Percentiles rank a stretch among this genome's conserved stretches.
phyloP scores from a whole-genome alignment of 495 filamentous ascomycete genomes.

The Diplogelasinospora grovesii region DNA sequence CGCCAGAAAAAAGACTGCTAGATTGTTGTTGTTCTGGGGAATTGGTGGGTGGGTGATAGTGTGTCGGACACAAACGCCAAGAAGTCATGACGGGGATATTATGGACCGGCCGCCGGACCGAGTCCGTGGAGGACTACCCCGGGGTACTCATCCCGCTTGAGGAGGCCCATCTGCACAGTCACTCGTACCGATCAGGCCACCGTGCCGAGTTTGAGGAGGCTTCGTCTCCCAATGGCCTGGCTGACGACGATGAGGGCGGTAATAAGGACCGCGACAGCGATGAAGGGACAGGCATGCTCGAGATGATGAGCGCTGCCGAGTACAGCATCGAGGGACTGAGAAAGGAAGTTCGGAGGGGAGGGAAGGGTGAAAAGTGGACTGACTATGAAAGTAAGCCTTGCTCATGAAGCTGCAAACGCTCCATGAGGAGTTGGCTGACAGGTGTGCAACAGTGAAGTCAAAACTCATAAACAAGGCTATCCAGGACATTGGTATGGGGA shows the following conservation, averaged over 20 bases:
- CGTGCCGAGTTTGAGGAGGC: slow-evolving; percentile 29
- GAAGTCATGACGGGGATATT: no score
- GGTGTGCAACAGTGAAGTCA: slow-evolving; percentile 38
- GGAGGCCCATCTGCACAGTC: slow-evolving; percentile 43
- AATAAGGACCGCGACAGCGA: slow-evolving; percentile 27
- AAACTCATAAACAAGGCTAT: slow-evolving; percentile 67
- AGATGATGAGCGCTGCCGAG: slow-evolving; percentile 37
- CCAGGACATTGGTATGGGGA: slow-evolving; percentile 82
- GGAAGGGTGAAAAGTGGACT: slow-evolving; percentile 34
- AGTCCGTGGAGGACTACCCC: slow-evolving; percentile 37
- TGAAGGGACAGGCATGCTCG: slow-evolving; percentile 34
- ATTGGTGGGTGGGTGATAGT: no score
- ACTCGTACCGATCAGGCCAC: slow-evolving; percentile 28
- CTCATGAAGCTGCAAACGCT: no score
- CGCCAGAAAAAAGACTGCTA: no score
- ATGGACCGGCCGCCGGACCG: slow-evolving; percentile 18
- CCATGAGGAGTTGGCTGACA: slow-evolving; percentile 2
- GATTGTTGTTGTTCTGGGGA: no score
- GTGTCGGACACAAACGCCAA: no score
- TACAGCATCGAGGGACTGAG: slow-evolving; percentile 47
- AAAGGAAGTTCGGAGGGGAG: slow-evolving; percentile 36
- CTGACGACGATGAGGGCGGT: slow-evolving; percentile 14
- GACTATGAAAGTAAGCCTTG: slow-evolving; percentile 42
- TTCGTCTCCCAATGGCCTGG: slow-evolving; percentile 16
- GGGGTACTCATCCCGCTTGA: slow-evolving; percentile 42